Evolutionary conservation across 2,329 filamentous ascomycete genomes (phyloP), one percentile per base, ranked within the genome.

Genomic region (Colletotrichum godetiae): DNA sequence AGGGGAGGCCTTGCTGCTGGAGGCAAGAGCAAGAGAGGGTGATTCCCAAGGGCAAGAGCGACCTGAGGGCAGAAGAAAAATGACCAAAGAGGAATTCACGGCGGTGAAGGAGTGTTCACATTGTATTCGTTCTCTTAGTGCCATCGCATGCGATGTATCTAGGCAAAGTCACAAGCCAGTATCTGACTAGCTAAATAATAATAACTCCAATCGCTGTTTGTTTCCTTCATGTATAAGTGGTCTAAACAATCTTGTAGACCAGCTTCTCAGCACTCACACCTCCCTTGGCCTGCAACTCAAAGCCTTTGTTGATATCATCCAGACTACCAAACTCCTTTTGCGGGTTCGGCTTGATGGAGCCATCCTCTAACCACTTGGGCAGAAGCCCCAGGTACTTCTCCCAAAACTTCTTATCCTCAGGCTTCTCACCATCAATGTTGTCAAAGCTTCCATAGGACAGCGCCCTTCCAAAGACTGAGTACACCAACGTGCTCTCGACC

Each of bases 401-500:
- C 72, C 72, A 74, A 8, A 74, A 63, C 37, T 66, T 55, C 62
- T 73, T 72, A 10, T 74, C 72, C 31, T 64, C 62, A 3, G 68
- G 53, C 37, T 46, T 72, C 22, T 65, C 62, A 0, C 68, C 72
- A 19, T 62, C 53, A 12, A 59, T 46, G 33, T 74, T 74, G 53
- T 74, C 72, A 8, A 59, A 74, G 11, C 35, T 19, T 3, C 61
- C 56, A 19, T 71, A 66, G 6, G 33, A 27, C 24, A 74, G 58
- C 1, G 29, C 27, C 15, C 69, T 65, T 1, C 72, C 72, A 1
- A 74, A 74, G 1, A 72, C 72, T 12, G 68, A 72, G 57, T 74
- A 74, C 2, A 33, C 72, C 11, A 74, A 29, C 0, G 72, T 74
- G 68, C 72, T 74, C 62, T 74, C 72, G 6, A 74, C 68, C 57